A percentile compares a stretch with the other conserved stretches of the same genome.
phyloP scores from a whole-genome alignment of 495 filamentous ascomycete genomes.

The Pyrenula massariospora region DNA sequence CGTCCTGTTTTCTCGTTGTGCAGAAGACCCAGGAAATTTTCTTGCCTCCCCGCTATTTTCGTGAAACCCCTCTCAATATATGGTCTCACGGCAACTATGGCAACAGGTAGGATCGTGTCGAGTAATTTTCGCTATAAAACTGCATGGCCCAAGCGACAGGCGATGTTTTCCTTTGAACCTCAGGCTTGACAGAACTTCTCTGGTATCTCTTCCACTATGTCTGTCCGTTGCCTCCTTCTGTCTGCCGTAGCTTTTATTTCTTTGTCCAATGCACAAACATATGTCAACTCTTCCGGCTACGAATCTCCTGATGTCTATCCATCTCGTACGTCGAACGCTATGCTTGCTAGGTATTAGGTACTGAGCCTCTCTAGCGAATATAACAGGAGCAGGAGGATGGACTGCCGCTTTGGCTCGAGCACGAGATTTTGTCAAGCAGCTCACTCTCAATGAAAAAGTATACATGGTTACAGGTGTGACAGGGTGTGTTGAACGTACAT shows the following conservation, averaged over 20 bases:
- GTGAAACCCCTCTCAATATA: not conserved
- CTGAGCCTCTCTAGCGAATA: not conserved
- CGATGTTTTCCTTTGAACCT: not conserved
- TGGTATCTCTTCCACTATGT: not conserved
- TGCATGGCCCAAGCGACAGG: no score
- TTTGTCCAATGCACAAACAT: not conserved
- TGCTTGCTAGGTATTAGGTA: no score
- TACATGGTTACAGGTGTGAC: slow-evolving; percentile 73
- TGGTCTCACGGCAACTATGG: not conserved
- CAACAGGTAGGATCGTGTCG: not conserved
- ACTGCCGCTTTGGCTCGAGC: slow-evolving; percentile 64
- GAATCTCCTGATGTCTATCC: not conserved
- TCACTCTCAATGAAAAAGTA: slow-evolving; percentile 76
- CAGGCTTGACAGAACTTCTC: not conserved
- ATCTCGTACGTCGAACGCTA: not conserved
- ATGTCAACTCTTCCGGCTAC: not conserved
- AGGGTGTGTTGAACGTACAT: slow-evolving; percentile 21
- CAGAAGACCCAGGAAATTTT: not conserved
- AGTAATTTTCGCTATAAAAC: no score
- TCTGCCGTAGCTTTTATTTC: not conserved
- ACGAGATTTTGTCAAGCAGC: slow-evolving; percentile 56
- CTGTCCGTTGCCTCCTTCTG: not conserved
- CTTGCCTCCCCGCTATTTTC: not conserved
- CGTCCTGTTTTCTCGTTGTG: not conserved
- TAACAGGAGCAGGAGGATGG: slow-evolving; percentile 42